phyloP scores from a whole-genome alignment of 2,329 filamentous ascomycete species.

The Rhytidhysteron rufulum region DNA sequence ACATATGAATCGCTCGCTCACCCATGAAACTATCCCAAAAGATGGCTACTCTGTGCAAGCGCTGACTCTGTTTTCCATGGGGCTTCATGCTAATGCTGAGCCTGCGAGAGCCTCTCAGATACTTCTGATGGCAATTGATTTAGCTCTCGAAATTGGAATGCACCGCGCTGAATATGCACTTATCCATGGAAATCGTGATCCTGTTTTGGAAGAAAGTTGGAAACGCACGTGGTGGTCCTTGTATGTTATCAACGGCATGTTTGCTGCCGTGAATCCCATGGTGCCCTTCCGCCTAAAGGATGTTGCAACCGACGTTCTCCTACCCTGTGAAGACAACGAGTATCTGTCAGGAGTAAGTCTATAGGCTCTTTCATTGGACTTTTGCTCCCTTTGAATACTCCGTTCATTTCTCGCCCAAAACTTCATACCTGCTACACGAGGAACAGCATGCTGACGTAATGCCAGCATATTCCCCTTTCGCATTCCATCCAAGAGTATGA shows the following conservation, averaged over 20 bases:
- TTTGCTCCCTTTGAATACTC: neutral
- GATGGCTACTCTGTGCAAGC: conserved; percentile 67
- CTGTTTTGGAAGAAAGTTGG: conserved; percentile 75
- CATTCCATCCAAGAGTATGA: conserved; percentile 70
- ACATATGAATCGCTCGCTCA: conserved; percentile 27
- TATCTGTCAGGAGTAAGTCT: conserved; percentile 46
- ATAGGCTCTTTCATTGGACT: neutral
- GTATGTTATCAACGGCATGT: conserved; percentile 78
- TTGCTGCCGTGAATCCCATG: conserved; percentile 72
- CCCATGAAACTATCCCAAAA: conserved; percentile 26
- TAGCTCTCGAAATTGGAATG: conserved; percentile 74
- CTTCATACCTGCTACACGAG: no score
- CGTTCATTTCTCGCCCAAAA: neutral
- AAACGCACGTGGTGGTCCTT: conserved; percentile 88
- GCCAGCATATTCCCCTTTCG: conserved; percentile 33
- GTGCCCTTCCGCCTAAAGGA: conserved; percentile 69
- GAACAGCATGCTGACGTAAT: no score
- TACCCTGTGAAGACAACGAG: conserved; percentile 81
- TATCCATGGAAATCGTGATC: conserved; percentile 59
- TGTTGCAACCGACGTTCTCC: conserved; percentile 61
- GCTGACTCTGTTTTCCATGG: conserved; percentile 71
- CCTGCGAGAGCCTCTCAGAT: conserved; percentile 65
- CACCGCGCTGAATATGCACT: conserved; percentile 66
- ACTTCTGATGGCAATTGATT: conserved; percentile 62
- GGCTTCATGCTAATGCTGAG: conserved; percentile 72